Evolutionary conservation across 805 yeast genomes (phyloP).

Genomic region (Suhomyces pyralidae): DNA sequence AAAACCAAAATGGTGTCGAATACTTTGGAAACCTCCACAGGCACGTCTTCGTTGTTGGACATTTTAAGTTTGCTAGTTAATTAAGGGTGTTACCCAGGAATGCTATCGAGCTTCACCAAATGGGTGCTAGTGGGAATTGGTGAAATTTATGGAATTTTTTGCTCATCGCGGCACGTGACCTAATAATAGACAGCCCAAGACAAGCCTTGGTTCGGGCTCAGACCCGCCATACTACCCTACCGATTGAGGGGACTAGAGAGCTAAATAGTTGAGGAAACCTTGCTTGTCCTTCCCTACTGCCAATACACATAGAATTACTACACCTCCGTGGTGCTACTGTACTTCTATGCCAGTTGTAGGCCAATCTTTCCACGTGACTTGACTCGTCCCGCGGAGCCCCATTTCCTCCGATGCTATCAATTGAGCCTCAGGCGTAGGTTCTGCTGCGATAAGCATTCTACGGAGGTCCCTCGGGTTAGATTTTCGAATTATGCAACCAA

Average conservation of each 20-base stretch:
- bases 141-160: conserved; percentile 3
- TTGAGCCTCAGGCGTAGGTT: no score
- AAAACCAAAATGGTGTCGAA: conserved; percentile 96
- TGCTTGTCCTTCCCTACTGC: no score
- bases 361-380: not conserved
- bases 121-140: not conserved
- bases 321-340: no score
- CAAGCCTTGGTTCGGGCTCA: not conserved
- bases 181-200: not conserved
- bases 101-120: not conserved
- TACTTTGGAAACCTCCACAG: conserved; percentile 71
- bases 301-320: no score
- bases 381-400: conserved; percentile 1
- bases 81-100: conserved; percentile 3
- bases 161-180: conserved; percentile 4
- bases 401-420: not conserved
- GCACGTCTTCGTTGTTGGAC: conserved; percentile 30
- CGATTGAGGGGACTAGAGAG: no score
- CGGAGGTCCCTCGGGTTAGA: not conserved
- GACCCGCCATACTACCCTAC: no score
- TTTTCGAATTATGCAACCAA: no score
- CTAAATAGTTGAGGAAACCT: no score
- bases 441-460: not conserved
- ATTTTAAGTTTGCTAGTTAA: not conserved
- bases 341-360: no score